These are phyloP conservation scores for Alternaria consortialis DNA, from an alignment of 2,329 filamentous ascomycete genomes.

Conservation along the genomic window DNA sequence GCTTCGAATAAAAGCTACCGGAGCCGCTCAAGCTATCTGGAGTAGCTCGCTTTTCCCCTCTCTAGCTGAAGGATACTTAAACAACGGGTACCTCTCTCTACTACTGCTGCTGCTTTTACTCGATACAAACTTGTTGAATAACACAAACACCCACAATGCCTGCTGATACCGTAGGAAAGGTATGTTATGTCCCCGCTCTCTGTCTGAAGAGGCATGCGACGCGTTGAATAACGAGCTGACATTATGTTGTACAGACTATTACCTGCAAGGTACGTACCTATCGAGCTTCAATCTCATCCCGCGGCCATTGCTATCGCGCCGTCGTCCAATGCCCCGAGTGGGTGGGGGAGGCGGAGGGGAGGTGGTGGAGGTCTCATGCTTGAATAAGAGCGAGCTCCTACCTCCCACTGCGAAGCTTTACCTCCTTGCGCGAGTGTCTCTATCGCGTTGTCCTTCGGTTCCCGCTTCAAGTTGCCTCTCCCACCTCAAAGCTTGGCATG, in stretches of 20 bases:
- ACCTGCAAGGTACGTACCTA: slow-evolving; percentile 84
- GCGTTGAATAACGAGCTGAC: slow-evolving; percentile 16
- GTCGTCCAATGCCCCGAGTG: too few relatives aligned
- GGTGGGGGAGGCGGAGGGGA: too few relatives aligned
- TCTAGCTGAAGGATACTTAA: slow-evolving; percentile 9
- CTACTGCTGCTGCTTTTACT: not conserved
- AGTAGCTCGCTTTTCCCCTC: slow-evolving; percentile 23
- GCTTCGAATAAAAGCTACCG: slow-evolving; percentile 32
- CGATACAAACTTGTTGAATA: slow-evolving; percentile 25
- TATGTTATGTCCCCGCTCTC: slow-evolving; percentile 7
- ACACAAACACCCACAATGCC: slow-evolving; percentile 53
- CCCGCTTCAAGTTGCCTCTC: not conserved
- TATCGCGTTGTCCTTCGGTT: slow-evolving; percentile 1
- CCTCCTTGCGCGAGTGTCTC: slow-evolving; percentile 8
- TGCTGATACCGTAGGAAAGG: slow-evolving; percentile 65
- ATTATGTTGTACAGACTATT: slow-evolving; percentile 72
- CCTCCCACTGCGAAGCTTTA: too few relatives aligned
- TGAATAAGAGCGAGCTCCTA: too few relatives aligned
- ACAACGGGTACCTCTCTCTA: slow-evolving; percentile 13
- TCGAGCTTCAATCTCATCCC: slow-evolving; percentile 57
- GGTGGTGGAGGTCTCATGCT: too few relatives aligned
- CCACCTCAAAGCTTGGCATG: slow-evolving; percentile 31
- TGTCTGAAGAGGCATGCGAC: not conserved
- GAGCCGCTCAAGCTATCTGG: slow-evolving; percentile 29
- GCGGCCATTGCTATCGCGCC: not conserved